Conservation (phyloP, 1,284 basidiomycete species). For the Phellopilus nigrolimitatus region DNA sequence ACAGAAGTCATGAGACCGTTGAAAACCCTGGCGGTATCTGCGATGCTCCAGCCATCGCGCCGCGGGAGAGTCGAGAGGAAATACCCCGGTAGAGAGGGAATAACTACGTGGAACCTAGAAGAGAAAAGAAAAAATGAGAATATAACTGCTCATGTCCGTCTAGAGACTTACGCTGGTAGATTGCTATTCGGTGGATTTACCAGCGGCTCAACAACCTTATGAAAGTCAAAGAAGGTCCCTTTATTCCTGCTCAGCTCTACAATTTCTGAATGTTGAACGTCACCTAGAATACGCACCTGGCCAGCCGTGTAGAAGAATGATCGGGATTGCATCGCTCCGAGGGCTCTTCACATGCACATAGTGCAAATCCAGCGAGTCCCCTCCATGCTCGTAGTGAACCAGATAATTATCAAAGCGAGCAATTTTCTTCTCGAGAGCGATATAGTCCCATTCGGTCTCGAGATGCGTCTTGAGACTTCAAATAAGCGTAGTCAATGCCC, state of each 20-base stretch:
- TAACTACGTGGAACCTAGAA: constrained; percentile 25
- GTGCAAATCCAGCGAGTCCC: constrained; percentile 21
- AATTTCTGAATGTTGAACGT: background rate
- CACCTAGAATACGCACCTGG: constrained; percentile 19
- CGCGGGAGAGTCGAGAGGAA: constrained; percentile 24
- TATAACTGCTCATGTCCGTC: constrained; percentile 1
- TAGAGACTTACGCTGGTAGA: constrained; percentile 22
- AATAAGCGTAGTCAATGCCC: constrained; percentile 21
- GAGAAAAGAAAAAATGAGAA: background rate
- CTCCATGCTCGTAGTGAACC: constrained; percentile 20
- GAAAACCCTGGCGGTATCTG: constrained; percentile 23
- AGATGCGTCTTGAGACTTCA: constrained; percentile 18
- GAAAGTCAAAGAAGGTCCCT: constrained; percentile 27
- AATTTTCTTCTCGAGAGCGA: constrained; percentile 16
- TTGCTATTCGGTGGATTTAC: constrained; percentile 21
- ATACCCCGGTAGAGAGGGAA: constrained; percentile 27
- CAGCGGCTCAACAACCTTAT: constrained; percentile 25
- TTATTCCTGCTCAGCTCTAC: background rate
- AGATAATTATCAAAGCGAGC: constrained; percentile 19
- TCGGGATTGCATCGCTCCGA: constrained; percentile 23
- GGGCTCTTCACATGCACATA: constrained; percentile 24
- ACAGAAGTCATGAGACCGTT: constrained; percentile 25
- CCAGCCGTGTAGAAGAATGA: constrained; percentile 26
- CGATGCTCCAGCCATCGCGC: constrained; percentile 22
- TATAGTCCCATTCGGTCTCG: constrained; percentile 19